Evolutionary conservation across 208 protist genomes (phyloP).

Genomic region (Endotrypanum monterogeii): DNA sequence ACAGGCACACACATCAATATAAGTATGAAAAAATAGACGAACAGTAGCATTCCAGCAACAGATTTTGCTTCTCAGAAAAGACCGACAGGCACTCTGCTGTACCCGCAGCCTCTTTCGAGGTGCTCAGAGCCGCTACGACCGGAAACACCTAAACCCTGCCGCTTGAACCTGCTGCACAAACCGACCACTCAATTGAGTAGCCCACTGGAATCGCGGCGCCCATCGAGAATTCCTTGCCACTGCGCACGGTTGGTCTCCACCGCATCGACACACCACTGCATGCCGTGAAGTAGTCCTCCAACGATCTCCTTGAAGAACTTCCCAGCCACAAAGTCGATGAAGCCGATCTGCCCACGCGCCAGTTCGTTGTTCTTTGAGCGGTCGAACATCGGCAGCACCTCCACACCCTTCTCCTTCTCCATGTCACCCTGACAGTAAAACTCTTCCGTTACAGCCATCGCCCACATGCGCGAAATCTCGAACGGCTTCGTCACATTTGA

Average conservation of each 20-base stretch:
- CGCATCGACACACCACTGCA: conserved; percentile 85
- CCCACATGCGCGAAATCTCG: too few species aligned
- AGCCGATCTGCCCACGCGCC: conserved; percentile 83
- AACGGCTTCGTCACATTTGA: too few species aligned
- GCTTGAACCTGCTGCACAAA: neutral
- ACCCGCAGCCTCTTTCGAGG: too few species aligned
- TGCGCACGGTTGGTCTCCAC: conserved; percentile 53
- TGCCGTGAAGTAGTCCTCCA: conserved; percentile 49
- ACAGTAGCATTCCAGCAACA: too few species aligned
- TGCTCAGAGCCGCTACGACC: too few species aligned
- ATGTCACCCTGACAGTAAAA: conserved; percentile 86
- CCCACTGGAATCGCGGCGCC: conserved; percentile 1
- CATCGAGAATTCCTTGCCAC: conserved; percentile 74
- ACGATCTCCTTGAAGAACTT: conserved; percentile 84
- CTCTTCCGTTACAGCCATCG: too few species aligned
- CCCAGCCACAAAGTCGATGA: conserved; percentile 85
- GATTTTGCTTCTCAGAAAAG: too few species aligned
- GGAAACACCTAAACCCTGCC: neutral
- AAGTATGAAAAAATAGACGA: too few species aligned
- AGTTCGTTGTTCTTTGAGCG: conserved; percentile 85
- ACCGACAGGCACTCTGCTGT: too few species aligned
- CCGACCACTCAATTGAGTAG: too few species aligned
- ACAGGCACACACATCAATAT: too few species aligned
- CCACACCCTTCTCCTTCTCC: conserved; percentile 85
- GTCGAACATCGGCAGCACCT: conserved; percentile 88